Evolutionary conservation across 225 moss, liverwort and hornwort genomes (phyloP).

Genomic region (Thuidium tamariscinum): DNA sequence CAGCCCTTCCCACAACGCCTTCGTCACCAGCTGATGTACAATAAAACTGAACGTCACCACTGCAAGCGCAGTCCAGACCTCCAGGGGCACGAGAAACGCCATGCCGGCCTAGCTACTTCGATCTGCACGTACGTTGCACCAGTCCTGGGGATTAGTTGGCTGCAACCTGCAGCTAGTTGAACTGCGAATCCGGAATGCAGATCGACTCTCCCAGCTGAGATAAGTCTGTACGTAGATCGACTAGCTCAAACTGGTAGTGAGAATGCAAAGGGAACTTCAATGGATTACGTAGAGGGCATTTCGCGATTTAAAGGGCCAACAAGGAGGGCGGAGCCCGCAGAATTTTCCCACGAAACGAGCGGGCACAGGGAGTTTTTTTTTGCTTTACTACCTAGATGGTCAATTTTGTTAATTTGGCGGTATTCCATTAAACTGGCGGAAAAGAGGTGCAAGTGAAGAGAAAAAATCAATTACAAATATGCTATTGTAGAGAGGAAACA

Average conservation of each 20-base stretch:
- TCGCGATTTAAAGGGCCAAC: too few species aligned
- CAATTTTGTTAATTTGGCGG: too few species aligned
- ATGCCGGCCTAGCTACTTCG: background rate
- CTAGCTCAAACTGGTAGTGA: background rate
- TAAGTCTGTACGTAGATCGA: background rate
- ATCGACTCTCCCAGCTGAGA: background rate
- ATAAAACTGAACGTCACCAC: background rate
- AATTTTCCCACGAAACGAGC: too few species aligned
- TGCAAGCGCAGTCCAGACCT: background rate
- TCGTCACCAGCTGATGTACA: background rate
- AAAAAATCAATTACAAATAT: too few species aligned
- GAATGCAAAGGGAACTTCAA: background rate
- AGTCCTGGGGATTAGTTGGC: background rate
- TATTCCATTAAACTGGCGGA: too few species aligned
- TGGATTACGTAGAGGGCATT: background rate
- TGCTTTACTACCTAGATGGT: too few species aligned
- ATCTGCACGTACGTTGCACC: background rate
- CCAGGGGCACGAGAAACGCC: background rate
- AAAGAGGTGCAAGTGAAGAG: too few species aligned
- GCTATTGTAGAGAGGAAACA: too few species aligned
- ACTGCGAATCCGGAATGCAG: background rate
- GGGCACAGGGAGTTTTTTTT: too few species aligned
- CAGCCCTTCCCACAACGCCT: background rate
- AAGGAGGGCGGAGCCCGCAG: too few species aligned
- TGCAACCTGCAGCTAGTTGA: too few species aligned